Evolutionary conservation across 345 rosid species (phyloP).

Genomic region (Bruguiera sexangula): DNA sequence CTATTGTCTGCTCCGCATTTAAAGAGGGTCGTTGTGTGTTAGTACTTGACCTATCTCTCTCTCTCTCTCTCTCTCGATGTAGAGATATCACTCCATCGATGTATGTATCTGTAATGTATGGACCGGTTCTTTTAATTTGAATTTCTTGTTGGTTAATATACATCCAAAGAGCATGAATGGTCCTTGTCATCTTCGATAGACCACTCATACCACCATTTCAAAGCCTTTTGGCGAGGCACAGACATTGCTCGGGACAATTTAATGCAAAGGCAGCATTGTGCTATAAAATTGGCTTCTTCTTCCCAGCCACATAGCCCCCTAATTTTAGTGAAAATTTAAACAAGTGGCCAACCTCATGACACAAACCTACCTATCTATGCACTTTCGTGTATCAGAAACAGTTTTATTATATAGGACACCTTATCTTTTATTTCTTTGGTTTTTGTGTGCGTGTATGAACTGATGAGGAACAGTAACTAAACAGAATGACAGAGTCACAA

Average conservation of each 20-base stretch:
- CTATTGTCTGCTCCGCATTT: slow-evolving; percentile 9
- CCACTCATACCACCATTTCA: no score
- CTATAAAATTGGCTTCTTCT: no score
- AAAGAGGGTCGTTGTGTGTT: slow-evolving; percentile 1
- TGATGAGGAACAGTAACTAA: no score
- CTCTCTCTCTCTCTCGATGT: background rate
- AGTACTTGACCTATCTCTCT: background rate
- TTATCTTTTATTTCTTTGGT: no score
- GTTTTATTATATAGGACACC: no score
- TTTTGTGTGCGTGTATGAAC: no score
- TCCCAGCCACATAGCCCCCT: no score
- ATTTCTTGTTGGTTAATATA: background rate
- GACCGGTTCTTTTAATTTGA: background rate
- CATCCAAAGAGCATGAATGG: background rate
- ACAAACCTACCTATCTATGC: no score
- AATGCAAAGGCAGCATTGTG: background rate
- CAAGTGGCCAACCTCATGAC: no score
- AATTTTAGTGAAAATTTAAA: no score
- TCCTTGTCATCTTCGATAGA: background rate
- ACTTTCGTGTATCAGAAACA: no score
- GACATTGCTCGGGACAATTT: background rate
- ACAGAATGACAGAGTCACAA: no score
- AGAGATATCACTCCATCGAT: background rate
- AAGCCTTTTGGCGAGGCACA: background rate
- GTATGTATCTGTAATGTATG: background rate